Conservation (phyloP, 208 protist species). For the Wallacemonas rigidus region DNA sequence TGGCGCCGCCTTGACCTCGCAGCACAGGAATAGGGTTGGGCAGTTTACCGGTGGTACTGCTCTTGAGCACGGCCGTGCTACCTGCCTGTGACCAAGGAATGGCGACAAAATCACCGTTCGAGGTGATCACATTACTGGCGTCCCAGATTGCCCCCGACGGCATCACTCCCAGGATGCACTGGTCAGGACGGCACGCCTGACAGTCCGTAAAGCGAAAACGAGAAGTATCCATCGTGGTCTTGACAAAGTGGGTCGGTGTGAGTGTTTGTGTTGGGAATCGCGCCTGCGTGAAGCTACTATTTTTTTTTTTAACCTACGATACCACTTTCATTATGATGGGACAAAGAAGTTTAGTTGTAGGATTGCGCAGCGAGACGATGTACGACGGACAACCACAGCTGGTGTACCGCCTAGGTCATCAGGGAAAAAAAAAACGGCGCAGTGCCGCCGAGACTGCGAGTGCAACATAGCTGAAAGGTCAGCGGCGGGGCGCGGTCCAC, state of each 20-base stretch:
- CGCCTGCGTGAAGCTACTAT: background rate
- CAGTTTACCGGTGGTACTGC: slow-evolving; percentile 43
- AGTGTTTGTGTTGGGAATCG: background rate
- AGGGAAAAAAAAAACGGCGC: too few species aligned
- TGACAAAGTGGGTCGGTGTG: background rate
- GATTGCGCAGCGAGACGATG: too few species aligned
- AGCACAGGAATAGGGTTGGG: slow-evolving; percentile 46
- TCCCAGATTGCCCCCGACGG: slow-evolving; percentile 63
- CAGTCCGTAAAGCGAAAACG: slow-evolving; percentile 50
- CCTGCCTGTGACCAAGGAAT: slow-evolving; percentile 58
- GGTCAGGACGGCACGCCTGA: slow-evolving; percentile 2
- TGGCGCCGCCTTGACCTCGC: slow-evolving; percentile 56
- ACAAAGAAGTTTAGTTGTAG: too few species aligned
- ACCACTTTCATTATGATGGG: too few species aligned
- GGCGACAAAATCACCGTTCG: slow-evolving; percentile 67
- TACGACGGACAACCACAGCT: too few species aligned
- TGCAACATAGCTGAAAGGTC: too few species aligned
- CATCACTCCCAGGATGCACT: slow-evolving; percentile 27
- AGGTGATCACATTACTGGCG: slow-evolving; percentile 68
- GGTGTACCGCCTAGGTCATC: too few species aligned
- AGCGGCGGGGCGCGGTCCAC: too few species aligned
- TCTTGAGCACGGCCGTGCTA: slow-evolving; percentile 47
- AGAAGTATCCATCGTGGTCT: slow-evolving; percentile 48
- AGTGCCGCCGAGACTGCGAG: too few species aligned
- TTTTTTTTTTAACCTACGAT: background rate